These are phyloP conservation scores for Heterococcus sp. DNA, from an alignment of 108 stramenopile genomes.

Conservation along the genomic window DNA sequence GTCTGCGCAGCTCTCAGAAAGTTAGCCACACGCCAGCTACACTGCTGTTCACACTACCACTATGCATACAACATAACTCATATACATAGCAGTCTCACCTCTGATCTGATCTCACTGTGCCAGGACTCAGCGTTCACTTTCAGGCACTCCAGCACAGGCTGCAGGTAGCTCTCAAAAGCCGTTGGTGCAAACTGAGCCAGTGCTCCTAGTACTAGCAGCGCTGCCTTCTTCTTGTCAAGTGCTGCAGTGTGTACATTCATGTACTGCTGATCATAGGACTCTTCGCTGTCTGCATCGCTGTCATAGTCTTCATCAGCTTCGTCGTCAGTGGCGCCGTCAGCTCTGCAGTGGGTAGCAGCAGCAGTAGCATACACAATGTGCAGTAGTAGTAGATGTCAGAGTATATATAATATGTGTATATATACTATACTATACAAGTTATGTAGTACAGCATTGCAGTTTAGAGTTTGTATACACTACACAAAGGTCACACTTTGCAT, in stretches of 20 bases:
- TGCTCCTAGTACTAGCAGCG: slow-evolving; percentile 89
- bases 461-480: neutral
- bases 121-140: slow-evolving; percentile 67
- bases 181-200: slow-evolving; percentile 84
- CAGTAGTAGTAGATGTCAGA: no score
- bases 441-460: neutral
- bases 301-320: slow-evolving; percentile 82
- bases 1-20: no score
- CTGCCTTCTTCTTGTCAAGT: slow-evolving; percentile 90
- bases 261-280: slow-evolving; percentile 56
- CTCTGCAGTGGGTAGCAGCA: neutral
- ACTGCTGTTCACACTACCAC: neutral
- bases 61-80: neutral
- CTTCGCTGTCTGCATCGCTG: slow-evolving; percentile 54
- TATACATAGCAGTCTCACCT: neutral
- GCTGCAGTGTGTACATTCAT: slow-evolving; percentile 84
- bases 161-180: slow-evolving; percentile 77
- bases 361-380: no score
- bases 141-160: slow-evolving; percentile 70
- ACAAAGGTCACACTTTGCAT: neutral
- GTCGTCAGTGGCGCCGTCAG: neutral
- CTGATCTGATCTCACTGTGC: slow-evolving; percentile 77
- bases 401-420: neutral
- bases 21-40: no score
- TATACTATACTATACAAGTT: neutral